Evolutionary conservation across 345 rosid species (phyloP).

Genomic region (Carallia pectinifolia): DNA sequence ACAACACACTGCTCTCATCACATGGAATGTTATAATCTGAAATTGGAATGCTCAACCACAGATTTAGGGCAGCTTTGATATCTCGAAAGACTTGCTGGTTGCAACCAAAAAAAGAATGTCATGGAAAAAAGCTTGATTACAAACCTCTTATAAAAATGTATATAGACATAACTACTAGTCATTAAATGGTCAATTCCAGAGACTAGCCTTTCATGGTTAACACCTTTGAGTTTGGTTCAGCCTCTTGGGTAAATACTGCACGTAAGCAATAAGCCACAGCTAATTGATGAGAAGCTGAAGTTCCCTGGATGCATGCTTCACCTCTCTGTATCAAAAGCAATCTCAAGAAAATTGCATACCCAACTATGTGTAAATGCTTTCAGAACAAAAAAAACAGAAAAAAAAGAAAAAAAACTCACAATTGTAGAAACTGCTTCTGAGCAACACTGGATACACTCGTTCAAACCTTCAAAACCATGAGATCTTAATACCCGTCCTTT

Average conservation of each 20-base stretch:
- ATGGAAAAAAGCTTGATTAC: neutral
- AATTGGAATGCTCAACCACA: conserved; percentile 50
- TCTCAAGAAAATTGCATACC: conserved; percentile 18
- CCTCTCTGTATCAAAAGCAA: conserved; percentile 35
- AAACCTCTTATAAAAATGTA: neutral
- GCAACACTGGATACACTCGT: conserved; percentile 53
- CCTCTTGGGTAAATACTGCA: conserved; percentile 69
- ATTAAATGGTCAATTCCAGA: conserved; percentile 27
- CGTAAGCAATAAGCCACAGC: conserved; percentile 71
- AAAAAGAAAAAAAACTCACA: conserved; percentile 36
- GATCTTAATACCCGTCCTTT: conserved; percentile 59
- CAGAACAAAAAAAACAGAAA: neutral
- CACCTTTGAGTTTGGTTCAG: conserved; percentile 84
- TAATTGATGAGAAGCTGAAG: conserved; percentile 42
- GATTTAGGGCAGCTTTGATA: conserved; percentile 51
- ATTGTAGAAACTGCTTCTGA: conserved; percentile 66
- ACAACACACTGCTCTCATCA: conserved; percentile 33
- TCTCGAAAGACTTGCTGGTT: conserved; percentile 62
- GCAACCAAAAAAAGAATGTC: conserved; percentile 16
- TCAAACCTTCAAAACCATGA: conserved; percentile 48
- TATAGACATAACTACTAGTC: conserved; percentile 3
- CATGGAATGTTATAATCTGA: conserved; percentile 27
- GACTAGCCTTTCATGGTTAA: conserved; percentile 34
- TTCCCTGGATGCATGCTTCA: conserved; percentile 22
- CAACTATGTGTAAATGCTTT: conserved; percentile 4